Evolutionary conservation across 176 grass and related monocot species (phyloP), one percentile per base, ranked within the genome.

Genomic region (Luzula sylvatica): DNA sequence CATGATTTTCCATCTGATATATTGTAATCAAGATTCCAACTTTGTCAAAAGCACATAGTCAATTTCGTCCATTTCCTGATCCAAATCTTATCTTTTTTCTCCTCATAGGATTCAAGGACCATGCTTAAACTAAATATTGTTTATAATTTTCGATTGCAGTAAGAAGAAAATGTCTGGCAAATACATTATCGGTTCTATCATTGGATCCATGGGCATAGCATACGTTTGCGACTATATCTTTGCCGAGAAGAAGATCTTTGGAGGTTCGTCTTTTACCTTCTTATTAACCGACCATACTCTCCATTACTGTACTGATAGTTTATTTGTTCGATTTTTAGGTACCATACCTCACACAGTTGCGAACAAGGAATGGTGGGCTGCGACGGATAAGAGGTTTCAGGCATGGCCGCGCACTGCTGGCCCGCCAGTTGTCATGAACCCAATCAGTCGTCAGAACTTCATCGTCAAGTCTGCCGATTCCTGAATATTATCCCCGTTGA

Each of bases 391-490:
- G 74, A 69, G 73, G 71, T 87, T 94, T 29, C 82, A 94, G 64
- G 82, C 87, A 15, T 94, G 87, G 82, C 87, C 87, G 5, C 78
- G 82, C 20, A 87, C 82, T 0, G 87, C 78, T 0, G 88, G 88
- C 8, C 79, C 88, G 0, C 83, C 82, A 0, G 83, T 87, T 3
- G 83, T 87, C 38, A 94, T 94, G 88, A 94, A 94, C 72, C 83
- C 88, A 49, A 81, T 94, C 50, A 87, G 88, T 51, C 83, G 83
- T 55, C 88, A 83, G 43, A 87, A 94, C 58, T 94, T 87, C 55
- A 83, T 94, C 3, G 78, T 87, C 20, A 94, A 87, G 53, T 71
- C 85, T 43, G 38, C 77, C 13, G 69, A 94, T 11, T 70, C 62
- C 2, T 87, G 68, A 86, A 22, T 47, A 1, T 7, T n/a, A 64